phyloP scores from a whole-genome alignment of 2,329 filamentous ascomycete species.

The Ceratocystis alfenasii region DNA sequence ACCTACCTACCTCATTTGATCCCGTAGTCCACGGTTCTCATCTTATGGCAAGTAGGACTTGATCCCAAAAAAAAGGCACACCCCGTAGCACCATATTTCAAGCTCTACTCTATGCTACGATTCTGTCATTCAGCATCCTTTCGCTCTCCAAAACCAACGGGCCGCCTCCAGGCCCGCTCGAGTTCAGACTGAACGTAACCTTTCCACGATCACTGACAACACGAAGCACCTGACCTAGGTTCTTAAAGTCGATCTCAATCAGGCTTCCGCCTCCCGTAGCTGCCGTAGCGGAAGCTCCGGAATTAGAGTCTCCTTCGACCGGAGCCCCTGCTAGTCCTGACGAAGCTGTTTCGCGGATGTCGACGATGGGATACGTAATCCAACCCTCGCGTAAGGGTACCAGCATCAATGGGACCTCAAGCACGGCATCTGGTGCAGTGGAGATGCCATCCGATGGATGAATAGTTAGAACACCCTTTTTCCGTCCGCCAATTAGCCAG shows the following conservation, averaged over 20 bases:
- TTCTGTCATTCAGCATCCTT: conserved; percentile 24
- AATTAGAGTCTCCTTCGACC: conserved; percentile 34
- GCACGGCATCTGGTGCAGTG: background rate
- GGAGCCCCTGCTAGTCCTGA: conserved; percentile 24
- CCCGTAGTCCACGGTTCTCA: background rate
- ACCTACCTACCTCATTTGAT: too few species aligned
- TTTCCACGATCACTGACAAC: conserved; percentile 59
- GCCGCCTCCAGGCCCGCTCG: conserved; percentile 52
- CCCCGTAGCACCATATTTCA: background rate
- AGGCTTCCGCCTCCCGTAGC: conserved; percentile 26
- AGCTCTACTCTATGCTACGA: background rate
- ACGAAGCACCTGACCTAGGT: conserved; percentile 62
- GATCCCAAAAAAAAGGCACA: too few species aligned
- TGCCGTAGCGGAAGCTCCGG: conserved; percentile 24
- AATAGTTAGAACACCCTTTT: conserved; percentile 65
- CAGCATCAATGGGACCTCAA: conserved; percentile 54
- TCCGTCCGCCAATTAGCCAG: conserved; percentile 76
- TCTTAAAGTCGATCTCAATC: conserved; percentile 72
- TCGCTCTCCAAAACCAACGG: conserved; percentile 57
- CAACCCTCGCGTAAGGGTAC: conserved; percentile 70
- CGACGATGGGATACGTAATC: conserved; percentile 64
- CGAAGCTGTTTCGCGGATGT: conserved; percentile 53
- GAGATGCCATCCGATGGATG: conserved; percentile 27
- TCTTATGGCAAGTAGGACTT: background rate
- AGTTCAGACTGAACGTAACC: conserved; percentile 62